These are phyloP conservation scores for Dendrocalamus sinicus DNA, from an alignment of 176 grass and related monocot species.

Conservation along the genomic window DNA sequence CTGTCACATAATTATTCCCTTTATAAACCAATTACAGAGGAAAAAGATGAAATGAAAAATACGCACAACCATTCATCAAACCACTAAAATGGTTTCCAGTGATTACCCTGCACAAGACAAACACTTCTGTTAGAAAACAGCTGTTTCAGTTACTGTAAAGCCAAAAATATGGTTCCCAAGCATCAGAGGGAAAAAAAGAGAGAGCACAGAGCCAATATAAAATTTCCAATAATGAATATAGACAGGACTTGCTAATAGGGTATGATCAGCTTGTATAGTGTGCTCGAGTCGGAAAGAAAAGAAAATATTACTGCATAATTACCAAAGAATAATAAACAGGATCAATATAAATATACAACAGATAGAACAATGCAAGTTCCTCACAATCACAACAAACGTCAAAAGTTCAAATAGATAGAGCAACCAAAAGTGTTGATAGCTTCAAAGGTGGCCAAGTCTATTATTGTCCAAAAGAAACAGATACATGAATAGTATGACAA, in stretches of 20 bases:
- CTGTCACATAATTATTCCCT: conserved; percentile 65
- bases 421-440: neutral
- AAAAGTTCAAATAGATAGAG: conserved; percentile 13
- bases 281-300: neutral
- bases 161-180: neutral
- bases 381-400: neutral
- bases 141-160: neutral
- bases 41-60: conserved; percentile 53
- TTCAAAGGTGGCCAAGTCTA: neutral
- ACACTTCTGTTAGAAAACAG: conserved; percentile 26
- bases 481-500: conserved; percentile 17
- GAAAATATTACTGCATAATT: neutral
- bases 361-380: neutral
- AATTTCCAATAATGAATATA: neutral
- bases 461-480: conserved; percentile 16
- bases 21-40: conserved; percentile 73
- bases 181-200: neutral
- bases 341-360: conserved; percentile 6
- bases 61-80: conserved; percentile 47
- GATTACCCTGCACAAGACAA: conserved; percentile 49
- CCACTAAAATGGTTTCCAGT: conserved; percentile 55
- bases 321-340: conserved; percentile 11
- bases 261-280: conserved; percentile 4
- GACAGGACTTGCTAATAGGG: neutral
- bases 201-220: neutral